These are phyloP conservation scores for Yarrowia divulgata DNA, from an alignment of 805 yeast species.

Conservation along the genomic window DNA sequence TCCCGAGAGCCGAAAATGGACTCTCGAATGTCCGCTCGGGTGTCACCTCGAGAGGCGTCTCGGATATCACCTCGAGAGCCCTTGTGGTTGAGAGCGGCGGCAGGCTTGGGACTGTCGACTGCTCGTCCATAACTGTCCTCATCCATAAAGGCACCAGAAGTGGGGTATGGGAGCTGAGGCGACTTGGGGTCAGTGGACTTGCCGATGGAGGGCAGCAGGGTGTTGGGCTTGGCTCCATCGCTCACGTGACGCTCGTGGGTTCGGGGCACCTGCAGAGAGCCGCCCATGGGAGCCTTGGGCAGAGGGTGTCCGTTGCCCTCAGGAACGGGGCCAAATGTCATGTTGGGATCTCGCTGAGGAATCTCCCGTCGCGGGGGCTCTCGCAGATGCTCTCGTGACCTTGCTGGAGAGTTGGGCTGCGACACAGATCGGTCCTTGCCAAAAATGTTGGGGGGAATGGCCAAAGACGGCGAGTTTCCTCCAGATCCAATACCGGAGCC, in stretches of 20 bases:
- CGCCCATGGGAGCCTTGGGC: constrained; percentile 24
- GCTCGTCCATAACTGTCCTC: constrained; percentile 33
- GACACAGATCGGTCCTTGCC: constrained; percentile 42
- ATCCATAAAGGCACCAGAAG: constrained; percentile 21
- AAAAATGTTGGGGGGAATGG: constrained; percentile 34
- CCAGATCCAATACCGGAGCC: constrained; percentile 13
- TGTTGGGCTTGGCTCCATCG: constrained; percentile 50
- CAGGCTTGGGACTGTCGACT: constrained; percentile 7
- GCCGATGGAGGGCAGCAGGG: constrained; percentile 45
- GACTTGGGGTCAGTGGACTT: constrained; percentile 45
- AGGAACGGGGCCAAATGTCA: constrained; percentile 31
- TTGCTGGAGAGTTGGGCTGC: constrained; percentile 41
- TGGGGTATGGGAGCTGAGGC: constrained; percentile 42
- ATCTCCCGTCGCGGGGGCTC: constrained; percentile 29
- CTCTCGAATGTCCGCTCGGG: constrained; percentile 45
- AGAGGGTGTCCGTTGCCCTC: constrained; percentile 14
- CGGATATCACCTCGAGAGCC: constrained; percentile 46
- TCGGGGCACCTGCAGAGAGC: constrained; percentile 13
- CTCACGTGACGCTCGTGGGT: constrained; percentile 49
- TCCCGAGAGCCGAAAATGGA: constrained; percentile 45
- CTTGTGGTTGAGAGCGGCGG: constrained; percentile 31
- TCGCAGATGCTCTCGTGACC: constrained; percentile 26
- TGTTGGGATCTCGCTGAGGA: constrained; percentile 25
- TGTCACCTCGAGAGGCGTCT: constrained; percentile 27
- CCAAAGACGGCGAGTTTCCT: constrained; percentile 24